Evolutionary conservation across 2,329 filamentous ascomycete species (phyloP), one percentile per base, ranked within the genome.

Genomic region (Sporothrix luriei): DNA sequence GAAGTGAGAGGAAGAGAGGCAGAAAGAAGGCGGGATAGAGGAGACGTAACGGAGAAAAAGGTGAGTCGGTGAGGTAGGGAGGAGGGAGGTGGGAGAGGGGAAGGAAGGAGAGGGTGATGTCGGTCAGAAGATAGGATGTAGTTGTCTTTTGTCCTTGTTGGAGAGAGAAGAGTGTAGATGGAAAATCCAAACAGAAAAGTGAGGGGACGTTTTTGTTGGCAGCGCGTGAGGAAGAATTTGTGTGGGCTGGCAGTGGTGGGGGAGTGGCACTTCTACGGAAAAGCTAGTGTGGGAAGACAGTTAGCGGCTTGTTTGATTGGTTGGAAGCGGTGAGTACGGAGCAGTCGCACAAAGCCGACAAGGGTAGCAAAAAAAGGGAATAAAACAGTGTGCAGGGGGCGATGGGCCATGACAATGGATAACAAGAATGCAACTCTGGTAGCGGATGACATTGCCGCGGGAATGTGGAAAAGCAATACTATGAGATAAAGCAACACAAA

Each of bases 1-100:
- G 49, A 66, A 49, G 59, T 54, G 48, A 68, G 29, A 49, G 38
- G 21, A 29, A 40, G 67, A 26, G n/a, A 68, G 40, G 57, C 72
- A 71, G 68, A 43, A 24, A 26, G 57, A 43, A 73, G 72, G 71
- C 62, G 68, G 72, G 73, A 71, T 70, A 68, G 72, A 73, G 74
- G 72, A 74, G 66, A 71, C 66, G 73, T 73, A 75, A 75, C 72
- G 73, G 72, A 74, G 71, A 72, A 21, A 65, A 68, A 71, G 71
- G 69, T 62, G 38, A 43, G 59, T 59, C 67, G 59, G 59, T 64
- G 68, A 69, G 48, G 68, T 55, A 48, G 68, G 26, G 19, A 26
- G 26, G 57, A 55, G 26, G 40, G 49, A 26, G 59, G 48, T 2
- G 46, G 54, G 33, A 54, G 59, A 64, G 57, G 38, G 62, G 48